Evolutionary conservation across 2,329 filamentous ascomycete genomes (phyloP).

Genomic region (Fusarium chlamydosporum): DNA sequence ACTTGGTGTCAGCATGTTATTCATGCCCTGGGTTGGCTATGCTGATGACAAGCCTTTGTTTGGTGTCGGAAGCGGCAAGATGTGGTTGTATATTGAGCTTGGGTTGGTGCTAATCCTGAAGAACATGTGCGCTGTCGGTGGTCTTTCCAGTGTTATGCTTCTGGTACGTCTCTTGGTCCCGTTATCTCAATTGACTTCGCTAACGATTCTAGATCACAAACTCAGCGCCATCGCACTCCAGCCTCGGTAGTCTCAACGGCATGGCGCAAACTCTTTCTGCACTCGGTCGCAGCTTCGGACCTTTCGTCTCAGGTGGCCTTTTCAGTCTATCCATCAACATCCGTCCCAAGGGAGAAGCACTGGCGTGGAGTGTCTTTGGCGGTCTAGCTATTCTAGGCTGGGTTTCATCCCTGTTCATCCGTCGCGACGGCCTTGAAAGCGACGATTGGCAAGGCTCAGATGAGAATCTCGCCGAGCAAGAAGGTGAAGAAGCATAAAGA

Average conservation of each 20-base stretch:
- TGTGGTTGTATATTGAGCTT: slow-evolving; percentile 85
- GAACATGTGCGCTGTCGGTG: slow-evolving; percentile 90
- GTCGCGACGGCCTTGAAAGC: slow-evolving; percentile 72
- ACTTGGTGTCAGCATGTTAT: slow-evolving; percentile 83
- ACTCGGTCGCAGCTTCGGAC: slow-evolving; percentile 87
- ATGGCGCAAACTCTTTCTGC: slow-evolving; percentile 94
- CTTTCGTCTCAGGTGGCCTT: slow-evolving; percentile 87
- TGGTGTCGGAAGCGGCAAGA: slow-evolving; percentile 72
- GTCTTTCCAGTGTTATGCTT: slow-evolving; percentile 88
- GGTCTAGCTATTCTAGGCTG: slow-evolving; percentile 86
- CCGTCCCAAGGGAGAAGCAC: slow-evolving; percentile 82
- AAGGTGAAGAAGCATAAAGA: slow-evolving; percentile 21
- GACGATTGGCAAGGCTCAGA: slow-evolving; percentile 64
- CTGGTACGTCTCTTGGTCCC: slow-evolving; percentile 69
- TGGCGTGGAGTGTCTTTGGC: slow-evolving; percentile 90
- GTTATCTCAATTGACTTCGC: background rate
- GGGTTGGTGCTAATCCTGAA: slow-evolving; percentile 86
- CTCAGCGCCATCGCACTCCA: slow-evolving; percentile 86
- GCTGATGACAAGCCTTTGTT: slow-evolving; percentile 70
- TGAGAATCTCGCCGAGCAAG: slow-evolving; percentile 21
- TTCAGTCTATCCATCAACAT: slow-evolving; percentile 84
- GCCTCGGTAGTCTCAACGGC: slow-evolving; percentile 91
- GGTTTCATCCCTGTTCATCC: slow-evolving; percentile 82
- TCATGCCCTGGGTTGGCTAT: slow-evolving; percentile 93
- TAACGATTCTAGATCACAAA: slow-evolving; percentile 81